These are phyloP conservation scores for Macrotyloma uniflorum DNA, from an alignment of 306 rosid species.

Conservation along the genomic window DNA sequence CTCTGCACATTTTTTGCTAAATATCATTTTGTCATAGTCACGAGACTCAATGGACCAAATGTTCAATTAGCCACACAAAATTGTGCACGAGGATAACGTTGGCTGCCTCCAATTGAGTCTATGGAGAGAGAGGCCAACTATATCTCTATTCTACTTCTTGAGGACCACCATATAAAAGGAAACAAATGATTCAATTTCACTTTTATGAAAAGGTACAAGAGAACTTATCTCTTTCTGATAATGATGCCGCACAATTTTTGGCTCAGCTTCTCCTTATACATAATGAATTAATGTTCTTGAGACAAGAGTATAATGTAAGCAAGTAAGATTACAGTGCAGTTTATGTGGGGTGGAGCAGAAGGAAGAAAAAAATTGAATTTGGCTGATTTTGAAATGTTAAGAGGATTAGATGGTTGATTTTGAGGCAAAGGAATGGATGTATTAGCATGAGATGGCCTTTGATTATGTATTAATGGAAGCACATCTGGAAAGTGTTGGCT, in stretches of 20 bases:
- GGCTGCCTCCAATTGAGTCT: not conserved
- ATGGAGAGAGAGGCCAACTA: slow-evolving; percentile 2
- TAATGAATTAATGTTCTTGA: not conserved
- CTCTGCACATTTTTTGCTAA: not conserved
- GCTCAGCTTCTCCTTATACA: not conserved
- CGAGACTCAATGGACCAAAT: not conserved
- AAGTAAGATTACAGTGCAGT: no score
- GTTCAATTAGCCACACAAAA: slow-evolving; percentile 24
- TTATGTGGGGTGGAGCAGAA: no score
- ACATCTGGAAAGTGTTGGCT: slow-evolving; percentile 35
- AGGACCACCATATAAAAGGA: slow-evolving; percentile 23
- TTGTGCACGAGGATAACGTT: not conserved
- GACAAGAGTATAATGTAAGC: not conserved
- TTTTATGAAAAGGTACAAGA: not conserved
- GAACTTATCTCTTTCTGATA: not conserved
- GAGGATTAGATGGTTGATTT: not conserved
- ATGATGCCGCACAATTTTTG: not conserved
- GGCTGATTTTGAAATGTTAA: not conserved
- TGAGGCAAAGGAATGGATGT: slow-evolving; percentile 24
- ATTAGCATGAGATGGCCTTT: slow-evolving; percentile 4
- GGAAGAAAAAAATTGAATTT: no score
- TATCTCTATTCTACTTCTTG: not conserved
- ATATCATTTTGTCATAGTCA: slow-evolving; percentile 2
- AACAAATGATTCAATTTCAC: not conserved
- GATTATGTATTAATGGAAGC: slow-evolving; percentile 18